phyloP scores from a whole-genome alignment of 2,329 filamentous ascomycete genomes.

The Cladosporium sp. region DNA sequence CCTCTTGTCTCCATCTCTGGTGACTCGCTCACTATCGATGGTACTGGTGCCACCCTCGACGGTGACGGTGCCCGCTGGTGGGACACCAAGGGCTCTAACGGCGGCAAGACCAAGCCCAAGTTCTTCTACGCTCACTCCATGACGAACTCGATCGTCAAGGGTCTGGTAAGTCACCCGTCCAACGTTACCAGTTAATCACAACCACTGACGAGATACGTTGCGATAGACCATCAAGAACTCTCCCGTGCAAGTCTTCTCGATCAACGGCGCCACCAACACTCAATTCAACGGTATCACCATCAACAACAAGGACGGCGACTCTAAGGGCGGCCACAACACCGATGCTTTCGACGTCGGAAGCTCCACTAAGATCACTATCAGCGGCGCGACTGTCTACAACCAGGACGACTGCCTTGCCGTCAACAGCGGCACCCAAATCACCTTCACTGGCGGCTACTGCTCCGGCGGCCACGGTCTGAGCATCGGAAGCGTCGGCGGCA shows the following conservation, averaged over 20 bases:
- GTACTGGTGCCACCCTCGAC: slow-evolving; percentile 58
- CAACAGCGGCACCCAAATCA: slow-evolving; percentile 43
- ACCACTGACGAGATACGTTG: slow-evolving; percentile 27
- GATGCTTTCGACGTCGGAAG: slow-evolving; percentile 34
- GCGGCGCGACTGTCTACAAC: slow-evolving; percentile 30
- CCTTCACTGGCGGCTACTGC: slow-evolving; percentile 46
- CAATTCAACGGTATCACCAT: slow-evolving; percentile 54
- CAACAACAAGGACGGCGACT: slow-evolving; percentile 58
- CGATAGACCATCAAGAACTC: slow-evolving; percentile 49
- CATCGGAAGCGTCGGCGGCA: slow-evolving; percentile 57
- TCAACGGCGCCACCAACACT: slow-evolving; percentile 47
- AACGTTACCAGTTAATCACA: neutral
- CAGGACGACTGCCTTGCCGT: slow-evolving; percentile 36
- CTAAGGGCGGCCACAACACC: slow-evolving; percentile 31
- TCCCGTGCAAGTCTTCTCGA: slow-evolving; percentile 55
- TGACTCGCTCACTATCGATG: slow-evolving; percentile 54
- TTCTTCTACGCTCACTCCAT: slow-evolving; percentile 60
- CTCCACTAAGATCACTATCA: slow-evolving; percentile 29
- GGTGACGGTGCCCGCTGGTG: slow-evolving; percentile 60
- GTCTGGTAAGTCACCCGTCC: neutral
- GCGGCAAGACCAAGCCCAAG: slow-evolving; percentile 64
- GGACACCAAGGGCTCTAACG: slow-evolving; percentile 61
- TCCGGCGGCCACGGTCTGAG: slow-evolving; percentile 55
- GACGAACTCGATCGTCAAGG: slow-evolving; percentile 8
- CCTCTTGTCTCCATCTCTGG: slow-evolving; percentile 64